phyloP scores from a whole-genome alignment of 2,329 filamentous ascomycete species.

The Fusarium albidum region DNA sequence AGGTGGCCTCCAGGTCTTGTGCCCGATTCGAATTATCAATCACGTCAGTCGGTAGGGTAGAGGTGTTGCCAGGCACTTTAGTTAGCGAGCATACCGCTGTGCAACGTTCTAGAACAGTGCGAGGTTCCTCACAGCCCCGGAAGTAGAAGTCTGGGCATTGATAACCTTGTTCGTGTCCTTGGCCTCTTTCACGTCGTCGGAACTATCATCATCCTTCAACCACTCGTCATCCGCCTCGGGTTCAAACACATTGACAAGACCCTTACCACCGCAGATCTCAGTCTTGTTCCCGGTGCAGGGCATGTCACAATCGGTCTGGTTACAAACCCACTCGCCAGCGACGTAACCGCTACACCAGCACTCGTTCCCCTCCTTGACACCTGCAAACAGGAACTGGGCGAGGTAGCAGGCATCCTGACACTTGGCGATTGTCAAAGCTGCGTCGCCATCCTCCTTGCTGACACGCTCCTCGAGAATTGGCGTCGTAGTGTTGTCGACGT shows the following conservation, averaged over 20 bases:
- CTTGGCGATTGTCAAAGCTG: conserved; percentile 43
- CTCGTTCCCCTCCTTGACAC: conserved; percentile 48
- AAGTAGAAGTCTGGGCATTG: not conserved
- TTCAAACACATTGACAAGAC: conserved; percentile 42
- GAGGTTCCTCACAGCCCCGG: not conserved
- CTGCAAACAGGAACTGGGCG: conserved; percentile 48
- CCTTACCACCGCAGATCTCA: conserved; percentile 46
- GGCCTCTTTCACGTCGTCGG: not conserved
- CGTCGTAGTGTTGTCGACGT: conserved; percentile 45
- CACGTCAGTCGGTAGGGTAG: too few species aligned
- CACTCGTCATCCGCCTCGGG: not conserved
- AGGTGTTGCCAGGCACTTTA: too few species aligned
- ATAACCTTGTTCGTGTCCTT: not conserved
- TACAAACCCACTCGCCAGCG: conserved; percentile 24
- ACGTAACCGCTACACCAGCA: conserved; percentile 51
- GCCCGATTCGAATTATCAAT: too few species aligned
- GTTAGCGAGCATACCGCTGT: too few species aligned
- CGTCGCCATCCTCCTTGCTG: conserved; percentile 30
- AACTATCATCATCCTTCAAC: not conserved
- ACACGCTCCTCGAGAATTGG: conserved; percentile 45
- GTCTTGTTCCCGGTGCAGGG: conserved; percentile 45
- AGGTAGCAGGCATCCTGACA: conserved; percentile 49
- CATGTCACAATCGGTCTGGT: conserved; percentile 41
- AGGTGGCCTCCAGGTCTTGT: too few species aligned
- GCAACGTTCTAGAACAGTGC: not conserved